Base-by-base conservation (phyloP, 495 filamentous ascomycete genomes). In the Penicillium egyptiacum region DNA sequence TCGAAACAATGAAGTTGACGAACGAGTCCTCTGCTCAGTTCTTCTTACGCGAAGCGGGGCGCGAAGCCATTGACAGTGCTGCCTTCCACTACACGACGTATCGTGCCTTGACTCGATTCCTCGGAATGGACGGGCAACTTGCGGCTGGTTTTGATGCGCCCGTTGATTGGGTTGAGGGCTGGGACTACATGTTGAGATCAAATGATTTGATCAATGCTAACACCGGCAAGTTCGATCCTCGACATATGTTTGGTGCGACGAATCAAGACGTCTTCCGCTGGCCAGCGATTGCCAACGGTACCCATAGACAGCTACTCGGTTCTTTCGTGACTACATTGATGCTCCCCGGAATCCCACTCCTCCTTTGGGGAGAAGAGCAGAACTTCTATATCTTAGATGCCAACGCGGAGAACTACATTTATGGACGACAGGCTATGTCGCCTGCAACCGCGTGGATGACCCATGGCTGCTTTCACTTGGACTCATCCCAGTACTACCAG, bases 261-360 rank as follows among this genome's bases (percentile, higher is more conserved):
- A 89, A 89, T 64, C 87, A 90, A 70, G 87, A 90, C 65, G 85
- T 90, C 4, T 88, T 90, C 70, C 81, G 86, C 16, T 90, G 87
- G 87, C 86, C 87, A n/a, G 77, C 83, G 1, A 77, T 90, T 28
- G 33, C 54, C 64, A 78, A 22, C 73, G 79, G 87, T 22, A 79
- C 80, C 0, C 76, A 88, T 60, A 75, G 83, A 47, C 77, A 81
- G 70, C 66, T 89, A 3, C 74, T 90, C 0, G 87, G 75, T 8
- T 68, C 79, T 5, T 89, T 86, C 58, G 78, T 90, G 51, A 84
- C 80, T 0, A 87, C 84, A 17, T 53, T 89, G 9, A 66, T 84
- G 49, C 73, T 89, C 59, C 87, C 87, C 4, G 87, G 87, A 23
- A 82, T 86, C 28, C 87, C 87, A 2, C 71, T 86, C n/a, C 63